Evolutionary conservation across 2,329 filamentous ascomycete genomes (phyloP).

Genomic region (Berkeleyomyces basicola): DNA sequence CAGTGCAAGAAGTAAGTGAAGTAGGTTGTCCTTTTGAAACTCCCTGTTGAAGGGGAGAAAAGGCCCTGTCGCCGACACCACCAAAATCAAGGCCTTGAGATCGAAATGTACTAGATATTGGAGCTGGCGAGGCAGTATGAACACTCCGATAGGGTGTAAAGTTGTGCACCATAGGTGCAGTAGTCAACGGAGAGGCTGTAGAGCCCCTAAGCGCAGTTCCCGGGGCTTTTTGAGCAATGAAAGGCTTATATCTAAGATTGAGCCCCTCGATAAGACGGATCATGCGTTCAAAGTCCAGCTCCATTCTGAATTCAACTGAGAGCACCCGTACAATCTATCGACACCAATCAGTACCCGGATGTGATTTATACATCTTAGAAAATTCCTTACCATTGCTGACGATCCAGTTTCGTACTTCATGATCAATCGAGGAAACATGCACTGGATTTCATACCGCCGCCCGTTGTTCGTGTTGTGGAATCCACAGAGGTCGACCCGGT

Average conservation of each 20-base stretch:
- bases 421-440: conserved; percentile 7
- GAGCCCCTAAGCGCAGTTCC: conserved; percentile 2
- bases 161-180: neutral
- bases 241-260: conserved; percentile 8
- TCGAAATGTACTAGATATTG: conserved; percentile 1
- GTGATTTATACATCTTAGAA: neutral
- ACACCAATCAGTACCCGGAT: neutral
- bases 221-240: conserved; percentile 1
- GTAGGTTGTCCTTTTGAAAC: neutral
- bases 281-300: conserved; percentile 7
- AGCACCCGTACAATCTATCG: conserved; percentile 8
- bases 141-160: neutral
- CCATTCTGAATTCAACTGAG: conserved; percentile 8
- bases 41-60: neutral
- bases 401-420: conserved; percentile 10
- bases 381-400: conserved; percentile 1
- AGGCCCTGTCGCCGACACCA: neutral
- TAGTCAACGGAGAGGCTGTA: conserved; percentile 8
- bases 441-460: conserved; percentile 12
- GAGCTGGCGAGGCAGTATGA: conserved; percentile 11
- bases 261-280: conserved; percentile 9
- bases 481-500: conserved; percentile 8
- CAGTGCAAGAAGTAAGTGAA: neutral
- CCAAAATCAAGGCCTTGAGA: neutral
- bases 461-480: neutral